Conservation (phyloP, 371 early-diverging fungal genomes). For the Mucor racemosus region DNA sequence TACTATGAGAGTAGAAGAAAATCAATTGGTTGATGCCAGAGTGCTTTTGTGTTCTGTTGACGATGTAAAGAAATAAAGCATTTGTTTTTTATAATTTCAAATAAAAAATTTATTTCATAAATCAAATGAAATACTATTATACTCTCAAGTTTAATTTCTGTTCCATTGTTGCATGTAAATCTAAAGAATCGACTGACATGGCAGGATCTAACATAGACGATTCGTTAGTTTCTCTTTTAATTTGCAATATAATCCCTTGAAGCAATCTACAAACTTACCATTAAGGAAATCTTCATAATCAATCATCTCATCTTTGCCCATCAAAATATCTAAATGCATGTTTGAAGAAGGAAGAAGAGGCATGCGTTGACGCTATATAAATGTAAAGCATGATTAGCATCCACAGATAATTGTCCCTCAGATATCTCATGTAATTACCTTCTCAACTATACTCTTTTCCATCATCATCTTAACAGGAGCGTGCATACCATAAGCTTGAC, state of each 20-base stretch:
- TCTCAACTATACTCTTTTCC: constrained; percentile 77
- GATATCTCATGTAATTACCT: constrained; percentile 48
- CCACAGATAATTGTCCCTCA: background rate
- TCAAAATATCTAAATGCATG: constrained; percentile 84
- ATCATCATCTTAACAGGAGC: constrained; percentile 90
- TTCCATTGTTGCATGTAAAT: constrained; percentile 73
- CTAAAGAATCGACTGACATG: constrained; percentile 65
- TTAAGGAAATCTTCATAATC: constrained; percentile 92
- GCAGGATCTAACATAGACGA: constrained; percentile 51
- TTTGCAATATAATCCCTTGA: background rate
- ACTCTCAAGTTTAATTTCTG: constrained; percentile 52
- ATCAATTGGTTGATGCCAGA: constrained; percentile 72
- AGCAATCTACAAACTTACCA: constrained; percentile 44
- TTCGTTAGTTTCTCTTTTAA: background rate
- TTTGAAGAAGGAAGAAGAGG: constrained; percentile 77
- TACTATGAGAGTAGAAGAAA: constrained; percentile 65
- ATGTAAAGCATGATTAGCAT: background rate
- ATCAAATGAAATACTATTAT: constrained; percentile 12
- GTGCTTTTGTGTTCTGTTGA: constrained; percentile 66
- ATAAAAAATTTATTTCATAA: no score
- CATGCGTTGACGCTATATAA: constrained; percentile 49
- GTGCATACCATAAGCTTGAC: constrained; percentile 84
- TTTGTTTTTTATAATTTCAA: background rate
- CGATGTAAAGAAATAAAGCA: constrained; percentile 29
- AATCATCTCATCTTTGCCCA: constrained; percentile 85